phyloP scores from a whole-genome alignment of 2,329 filamentous ascomycete genomes.

The Cladosporium sp. region DNA sequence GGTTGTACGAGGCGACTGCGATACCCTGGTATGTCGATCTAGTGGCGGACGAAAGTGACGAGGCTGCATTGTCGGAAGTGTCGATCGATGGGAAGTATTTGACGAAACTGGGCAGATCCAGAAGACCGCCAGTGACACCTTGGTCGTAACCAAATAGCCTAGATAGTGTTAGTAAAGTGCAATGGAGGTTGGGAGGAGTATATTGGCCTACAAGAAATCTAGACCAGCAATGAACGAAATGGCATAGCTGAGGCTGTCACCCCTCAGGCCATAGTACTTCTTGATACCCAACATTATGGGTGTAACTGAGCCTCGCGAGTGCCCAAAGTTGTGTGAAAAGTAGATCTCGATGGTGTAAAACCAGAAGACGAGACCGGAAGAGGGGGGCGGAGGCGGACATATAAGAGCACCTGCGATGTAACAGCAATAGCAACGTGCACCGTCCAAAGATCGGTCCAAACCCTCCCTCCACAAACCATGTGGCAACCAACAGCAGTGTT shows the following conservation, averaged over 20 bases:
- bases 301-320: background rate
- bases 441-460: conserved; percentile 1
- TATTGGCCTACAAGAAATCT: conserved; percentile 34
- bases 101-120: conserved; percentile 44
- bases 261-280: conserved; percentile 44
- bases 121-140: conserved; percentile 47
- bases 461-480: conserved; percentile 15
- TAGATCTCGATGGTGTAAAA: conserved; percentile 7
- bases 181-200: background rate
- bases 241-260: conserved; percentile 43
- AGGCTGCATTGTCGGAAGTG: conserved; percentile 21
- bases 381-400: conserved; percentile 9
- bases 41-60: conserved; percentile 1
- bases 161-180: background rate
- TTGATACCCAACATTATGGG: conserved; percentile 19
- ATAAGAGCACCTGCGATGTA: conserved; percentile 1
- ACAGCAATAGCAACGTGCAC: conserved; percentile 10
- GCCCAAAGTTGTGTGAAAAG: background rate
- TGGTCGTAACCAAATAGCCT: conserved; percentile 31
- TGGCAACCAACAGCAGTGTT: conserved; percentile 14
- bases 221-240: conserved; percentile 47
- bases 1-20: conserved; percentile 21
- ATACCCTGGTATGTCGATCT: conserved; percentile 19
- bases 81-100: conserved; percentile 44
- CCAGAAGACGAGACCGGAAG: background rate